Base-by-base conservation (phyloP, 2,329 filamentous ascomycete genomes). In the Ceratocystis cacaofunesta region DNA sequence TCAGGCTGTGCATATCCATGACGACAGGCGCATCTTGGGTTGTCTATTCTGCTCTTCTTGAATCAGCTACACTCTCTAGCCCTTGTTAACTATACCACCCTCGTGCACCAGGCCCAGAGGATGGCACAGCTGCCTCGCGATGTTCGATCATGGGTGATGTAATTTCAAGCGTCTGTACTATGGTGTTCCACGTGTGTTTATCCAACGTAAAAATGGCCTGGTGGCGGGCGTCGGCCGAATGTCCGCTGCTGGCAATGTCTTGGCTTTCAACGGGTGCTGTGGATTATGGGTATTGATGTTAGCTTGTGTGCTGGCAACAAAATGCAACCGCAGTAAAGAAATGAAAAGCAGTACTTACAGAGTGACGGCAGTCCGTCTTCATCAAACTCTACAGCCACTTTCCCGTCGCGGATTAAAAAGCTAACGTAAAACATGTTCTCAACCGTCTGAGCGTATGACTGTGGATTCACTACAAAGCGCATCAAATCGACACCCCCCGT, bases 371-470 rank as follows among this genome's bases (percentile, higher is more conserved):
- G 76, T 1, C 82, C 85, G 68, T 87, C 77, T 12, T 85, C 80
- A 71, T 96, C 92, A 65, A 85, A 82, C 2, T 83, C 79, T n/a
- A 99, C 80, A 43, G 84, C 84, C 5, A 91, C 83, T 67, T 82
- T 84, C 10, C 91, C 91, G 75, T 99, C 94, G 66, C 89, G 85
- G 67, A 97, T 90, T 68, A 99, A 77, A 72, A 99, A 99, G 73
- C 90, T 95, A 70, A 96, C 84, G 73, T 97, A 97, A 75, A 99
- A 99, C 71, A 99, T 79, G 71, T 99, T 99, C 73, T 99, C 94
- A 5, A 99, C 86, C 0, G 91, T 96, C 75, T 99, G 94, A 0
- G 90, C 90, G 71, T 97, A 99, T 0, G 90, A 95, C 48, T 78
- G 78, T 0, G 94, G 94, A 70, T 99, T 96, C 69, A 97, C 82